Conservation (phyloP, 2,329 filamentous ascomycete species). For the Hymenoscyphus occultus region DNA sequence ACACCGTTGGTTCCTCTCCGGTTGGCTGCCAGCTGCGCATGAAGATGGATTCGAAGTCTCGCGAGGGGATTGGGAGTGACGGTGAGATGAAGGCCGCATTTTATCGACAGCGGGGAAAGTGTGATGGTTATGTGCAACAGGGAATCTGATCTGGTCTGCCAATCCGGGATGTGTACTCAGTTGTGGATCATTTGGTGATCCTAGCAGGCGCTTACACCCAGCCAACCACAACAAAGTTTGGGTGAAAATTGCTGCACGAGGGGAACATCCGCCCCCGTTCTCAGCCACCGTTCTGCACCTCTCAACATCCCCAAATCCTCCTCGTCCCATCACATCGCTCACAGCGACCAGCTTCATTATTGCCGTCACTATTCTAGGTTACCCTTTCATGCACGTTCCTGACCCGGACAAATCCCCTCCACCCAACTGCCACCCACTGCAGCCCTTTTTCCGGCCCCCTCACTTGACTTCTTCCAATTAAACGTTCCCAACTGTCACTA, state of each 20-base stretch:
- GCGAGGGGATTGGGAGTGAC: constrained; percentile 5
- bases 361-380: not conserved
- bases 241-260: not conserved
- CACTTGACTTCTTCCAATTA: not conserved
- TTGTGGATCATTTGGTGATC: not conserved
- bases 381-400: not conserved
- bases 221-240: not conserved
- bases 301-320: not conserved
- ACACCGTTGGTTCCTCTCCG: not conserved
- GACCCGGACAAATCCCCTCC: not conserved
- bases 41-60: not conserved
- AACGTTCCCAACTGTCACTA: not conserved
- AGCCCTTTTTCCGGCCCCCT: not conserved
- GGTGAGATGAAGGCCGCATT: constrained; percentile 1
- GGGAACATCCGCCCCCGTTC: not conserved
- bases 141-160: not conserved
- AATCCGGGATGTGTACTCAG: not conserved
- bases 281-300: constrained; percentile 2
- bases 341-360: not conserved
- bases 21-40: not conserved
- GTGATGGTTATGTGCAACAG: not conserved
- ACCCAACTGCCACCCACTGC: constrained; percentile 4
- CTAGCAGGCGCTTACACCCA: not conserved
- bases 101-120: not conserved
- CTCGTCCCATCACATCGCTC: constrained; percentile 1